Base-by-base conservation (phyloP, 2,329 filamentous ascomycete species). In the Trichoderma harzianum region DNA sequence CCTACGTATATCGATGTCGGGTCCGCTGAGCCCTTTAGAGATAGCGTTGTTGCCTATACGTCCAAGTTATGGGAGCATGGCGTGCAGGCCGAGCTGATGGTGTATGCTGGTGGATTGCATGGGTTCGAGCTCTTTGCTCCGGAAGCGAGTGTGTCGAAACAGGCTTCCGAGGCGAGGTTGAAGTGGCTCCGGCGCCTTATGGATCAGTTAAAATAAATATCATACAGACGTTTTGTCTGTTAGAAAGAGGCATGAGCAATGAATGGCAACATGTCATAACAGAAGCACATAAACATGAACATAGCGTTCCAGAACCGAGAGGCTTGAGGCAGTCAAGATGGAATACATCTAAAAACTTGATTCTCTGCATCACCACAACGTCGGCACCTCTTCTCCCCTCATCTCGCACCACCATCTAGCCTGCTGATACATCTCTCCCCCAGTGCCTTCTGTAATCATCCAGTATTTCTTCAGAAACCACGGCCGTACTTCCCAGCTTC, bases 401-500 rank as follows among this genome's bases (percentile, higher is more conserved):
- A 79, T 47, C 61, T 75, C 74, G 32, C 75, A 74, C 77, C 77
- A 79, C 76, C 78, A 79, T 8, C 74, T 72, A 8, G 77, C 78
- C 51, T 78, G 75, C 61, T 76, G 77, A 36, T 75, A 76, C 74
- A 79, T 57, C 68, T 79, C 77, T 2, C 77, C 78, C 11, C 78
- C 77, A 1, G 76, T 74, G 3, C 78, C 78, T 7, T 78, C 78
- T 30, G 78, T 75, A 10, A 79, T 72, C 21, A 74, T 68, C 72
- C 74, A 75, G 77, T 77, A 79, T 69, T 78, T 79, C 43, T 76
- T 72, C 60, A 79, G 63, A 55, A 79, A 79, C 51, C 73, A 69
- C n/a, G 77, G 76, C 6, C 72, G 77, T 8, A 76, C 78, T 55
- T 79, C 78, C 78, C 78, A 79, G 21, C 76, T 79, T 43, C 78